Conservation (phyloP, 176 grass and related monocot species). For the Eragrostis nindensis region DNA sequence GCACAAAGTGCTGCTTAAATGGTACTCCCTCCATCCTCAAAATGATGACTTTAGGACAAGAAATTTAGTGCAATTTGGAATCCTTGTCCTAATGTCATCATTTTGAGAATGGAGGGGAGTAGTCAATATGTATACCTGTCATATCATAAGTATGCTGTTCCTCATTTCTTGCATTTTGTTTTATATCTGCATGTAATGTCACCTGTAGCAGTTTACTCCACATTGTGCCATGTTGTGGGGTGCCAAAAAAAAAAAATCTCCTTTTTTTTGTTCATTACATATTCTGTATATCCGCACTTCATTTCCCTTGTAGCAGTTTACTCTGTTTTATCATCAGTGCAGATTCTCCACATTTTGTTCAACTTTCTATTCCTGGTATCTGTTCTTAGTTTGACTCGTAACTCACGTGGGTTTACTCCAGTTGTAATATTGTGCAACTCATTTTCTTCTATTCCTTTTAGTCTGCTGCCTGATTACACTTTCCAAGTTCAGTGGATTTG, state of each 20-base stretch:
- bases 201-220: background rate
- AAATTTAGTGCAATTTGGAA: no score
- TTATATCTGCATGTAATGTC: no score
- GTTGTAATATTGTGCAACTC: conserved; percentile 19
- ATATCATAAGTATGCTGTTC: no score
- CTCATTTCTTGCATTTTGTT: no score
- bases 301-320: no score
- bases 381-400: background rate
- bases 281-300: no score
- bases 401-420: background rate
- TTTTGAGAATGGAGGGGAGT: no score
- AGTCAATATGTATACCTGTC: no score
- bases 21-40: no score
- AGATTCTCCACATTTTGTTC: background rate
- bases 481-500: background rate
- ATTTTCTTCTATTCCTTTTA: background rate
- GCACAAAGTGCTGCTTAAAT: conserved; percentile 59
- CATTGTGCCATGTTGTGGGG: background rate
- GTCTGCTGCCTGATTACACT: background rate
- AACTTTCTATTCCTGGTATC: conserved; percentile 6
- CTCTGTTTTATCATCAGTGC: background rate
- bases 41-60: no score
- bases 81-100: no score
- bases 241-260: no score
- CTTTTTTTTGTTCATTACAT: background rate